A percentile compares a stretch with the other conserved stretches of the same genome.
phyloP scores from a whole-genome alignment of 2,329 filamentous ascomycete species.

The Juglanconis oblonga region DNA sequence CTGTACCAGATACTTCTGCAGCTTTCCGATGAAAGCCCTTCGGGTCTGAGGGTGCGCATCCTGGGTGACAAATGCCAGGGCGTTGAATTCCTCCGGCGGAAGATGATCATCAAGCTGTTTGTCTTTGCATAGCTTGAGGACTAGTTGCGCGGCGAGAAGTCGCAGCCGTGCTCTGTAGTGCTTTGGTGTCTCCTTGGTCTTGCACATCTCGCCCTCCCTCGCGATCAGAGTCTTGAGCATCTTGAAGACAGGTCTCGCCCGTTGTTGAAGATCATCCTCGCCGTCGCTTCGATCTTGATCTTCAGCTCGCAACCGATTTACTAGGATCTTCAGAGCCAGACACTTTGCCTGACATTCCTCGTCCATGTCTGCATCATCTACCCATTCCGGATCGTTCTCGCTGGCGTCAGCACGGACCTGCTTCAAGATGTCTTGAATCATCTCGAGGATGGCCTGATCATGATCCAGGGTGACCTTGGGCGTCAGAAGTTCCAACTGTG shows the following conservation, averaged over 20 bases:
- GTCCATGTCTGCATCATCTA: conserved; percentile 65
- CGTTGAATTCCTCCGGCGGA: conserved; percentile 72
- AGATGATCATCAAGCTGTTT: conserved; percentile 76
- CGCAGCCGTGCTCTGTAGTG: conserved; percentile 79
- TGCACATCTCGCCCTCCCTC: conserved; percentile 76
- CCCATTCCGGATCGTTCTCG: conserved; percentile 61
- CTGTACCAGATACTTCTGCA: conserved; percentile 86
- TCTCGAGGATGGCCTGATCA: conserved; percentile 73
- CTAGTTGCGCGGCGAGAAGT: conserved; percentile 73
- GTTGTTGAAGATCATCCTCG: conserved; percentile 49
- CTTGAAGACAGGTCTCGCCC: conserved; percentile 69
- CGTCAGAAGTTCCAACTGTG: conserved; percentile 73
- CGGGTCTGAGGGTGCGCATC: conserved; percentile 74
- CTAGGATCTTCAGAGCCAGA: conserved; percentile 78
- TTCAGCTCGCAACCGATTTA: conserved; percentile 73
- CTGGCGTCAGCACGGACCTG: conserved; percentile 63
- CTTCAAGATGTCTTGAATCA: conserved; percentile 73
- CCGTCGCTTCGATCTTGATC: conserved; percentile 35
- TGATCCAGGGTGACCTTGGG: conserved; percentile 70
- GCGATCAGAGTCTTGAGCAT: conserved; percentile 74
- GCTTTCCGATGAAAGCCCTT: conserved; percentile 72
- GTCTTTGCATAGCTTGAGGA: conserved; percentile 79
- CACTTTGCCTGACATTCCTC: conserved; percentile 81
- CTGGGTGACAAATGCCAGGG: conserved; percentile 76
- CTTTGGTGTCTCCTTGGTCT: conserved; percentile 69